A percentile compares a stretch with the other conserved stretches of the same genome.
These are phyloP conservation scores for Hypomyces rosellus DNA, from an alignment of 2,329 filamentous ascomycete species.

Conservation along the genomic window DNA sequence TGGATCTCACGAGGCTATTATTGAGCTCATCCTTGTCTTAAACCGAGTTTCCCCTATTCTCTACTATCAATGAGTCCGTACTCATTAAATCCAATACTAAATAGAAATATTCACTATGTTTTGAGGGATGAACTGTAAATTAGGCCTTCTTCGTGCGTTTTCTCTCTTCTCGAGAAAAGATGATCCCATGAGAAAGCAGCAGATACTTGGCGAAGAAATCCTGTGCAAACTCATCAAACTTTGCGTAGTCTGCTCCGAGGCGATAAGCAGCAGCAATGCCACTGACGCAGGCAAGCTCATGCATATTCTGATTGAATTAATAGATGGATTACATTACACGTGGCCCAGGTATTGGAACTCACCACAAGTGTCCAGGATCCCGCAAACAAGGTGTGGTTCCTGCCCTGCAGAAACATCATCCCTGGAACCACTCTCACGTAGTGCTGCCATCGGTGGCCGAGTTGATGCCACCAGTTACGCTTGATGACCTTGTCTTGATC, in stretches of 20 bases:
- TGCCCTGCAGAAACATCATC: conserved; percentile 66
- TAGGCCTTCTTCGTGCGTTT: conserved; percentile 12
- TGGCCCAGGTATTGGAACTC: conserved; percentile 17
- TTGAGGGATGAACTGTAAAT: no score
- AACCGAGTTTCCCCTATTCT: not conserved
- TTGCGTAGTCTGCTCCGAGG: conserved; percentile 58
- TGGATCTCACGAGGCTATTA: not conserved
- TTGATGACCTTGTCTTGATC: conserved; percentile 53
- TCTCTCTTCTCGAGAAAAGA: conserved; percentile 31
- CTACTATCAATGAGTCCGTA: not conserved
- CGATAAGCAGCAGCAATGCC: conserved; percentile 66
- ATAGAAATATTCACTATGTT: no score
- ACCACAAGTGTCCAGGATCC: conserved; percentile 65
- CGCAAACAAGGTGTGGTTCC: conserved; percentile 56
- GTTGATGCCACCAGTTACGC: conserved; percentile 62
- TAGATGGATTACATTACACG: no score
- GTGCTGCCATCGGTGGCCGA: conserved; percentile 58
- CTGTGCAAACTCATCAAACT: conserved; percentile 49
- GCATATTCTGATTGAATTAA: conserved; percentile 48
- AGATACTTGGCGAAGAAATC: conserved; percentile 43
- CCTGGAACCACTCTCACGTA: conserved; percentile 61
- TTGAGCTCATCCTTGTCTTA: not conserved
- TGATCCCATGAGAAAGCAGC: conserved; percentile 37
- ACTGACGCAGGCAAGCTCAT: conserved; percentile 64
- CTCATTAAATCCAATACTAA: no score